phyloP scores from a whole-genome alignment of 148 eudicot species.

The Rhododendron griersonianum region DNA sequence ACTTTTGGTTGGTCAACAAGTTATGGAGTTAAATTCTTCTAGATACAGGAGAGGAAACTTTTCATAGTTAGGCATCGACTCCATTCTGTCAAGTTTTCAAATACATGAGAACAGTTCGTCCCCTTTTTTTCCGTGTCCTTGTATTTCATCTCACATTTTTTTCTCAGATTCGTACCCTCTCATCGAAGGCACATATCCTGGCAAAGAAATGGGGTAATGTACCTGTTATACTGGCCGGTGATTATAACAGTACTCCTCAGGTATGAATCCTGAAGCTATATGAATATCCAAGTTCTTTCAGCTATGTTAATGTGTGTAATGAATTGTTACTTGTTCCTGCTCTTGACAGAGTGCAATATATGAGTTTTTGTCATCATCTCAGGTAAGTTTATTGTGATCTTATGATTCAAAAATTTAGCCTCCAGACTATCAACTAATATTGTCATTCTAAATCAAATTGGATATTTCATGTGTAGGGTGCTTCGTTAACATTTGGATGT shows the following conservation, averaged over 20 bases:
- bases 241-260: conserved; percentile 44
- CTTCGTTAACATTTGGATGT: neutral
- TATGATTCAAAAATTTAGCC: neutral
- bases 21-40: neutral
- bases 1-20: neutral
- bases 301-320: neutral
- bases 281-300: neutral
- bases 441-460: neutral
- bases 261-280: conserved; percentile 14
- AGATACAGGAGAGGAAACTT: neutral
- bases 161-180: conserved; percentile 32
- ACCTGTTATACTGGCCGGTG: conserved; percentile 46
- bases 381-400: conserved; percentile 14
- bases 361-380: conserved; percentile 23
- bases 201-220: conserved; percentile 40
- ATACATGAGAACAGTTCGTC: neutral
- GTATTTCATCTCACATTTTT: neutral
- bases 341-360: conserved; percentile 30
- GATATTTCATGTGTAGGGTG: neutral
- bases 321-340: neutral
- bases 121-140: neutral
- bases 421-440: neutral
- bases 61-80: neutral
- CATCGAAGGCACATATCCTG: conserved; percentile 28
- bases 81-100: neutral